Base-by-base conservation (phyloP, 805 yeast species). In the Candida tibetensis region DNA sequence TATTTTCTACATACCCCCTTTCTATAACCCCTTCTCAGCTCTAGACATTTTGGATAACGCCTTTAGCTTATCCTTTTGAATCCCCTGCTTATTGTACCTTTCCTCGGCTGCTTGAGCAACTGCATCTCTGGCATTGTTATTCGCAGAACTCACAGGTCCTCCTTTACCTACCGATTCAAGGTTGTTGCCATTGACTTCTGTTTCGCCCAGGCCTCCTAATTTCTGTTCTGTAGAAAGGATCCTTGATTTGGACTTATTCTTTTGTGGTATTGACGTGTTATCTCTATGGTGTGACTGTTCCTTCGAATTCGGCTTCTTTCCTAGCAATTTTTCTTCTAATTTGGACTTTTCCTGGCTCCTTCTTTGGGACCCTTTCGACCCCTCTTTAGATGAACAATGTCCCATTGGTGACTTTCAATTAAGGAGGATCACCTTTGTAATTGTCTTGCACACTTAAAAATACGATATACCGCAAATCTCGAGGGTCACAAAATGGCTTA, bases 51-150 rank as follows among this genome's bases (percentile, higher is more conserved):
- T 49, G 32, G 52, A 45, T 66, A 62, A 55, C 13, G 57, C 51
- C 48, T 57, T 49, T 28, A 69, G 44, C 46, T 58, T 57, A 2
- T 48, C 58, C 40, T 51, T 49, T 32, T 60, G 48, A 17, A 54
- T 55, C 36, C 64, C 63, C 17, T 55, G 60, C 30, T 49, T 53
- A 21, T 55, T 44, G 41, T 43, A 60, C 31, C 74, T 44, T 25
- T 46, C 52, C 37, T 68, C 67, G 2, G 73, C 73, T 5, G 74
- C 74, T 29, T 43, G 47, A 4, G 71, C 73, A 2, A 60, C 69
- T 2, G 71, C 71, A 15, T 51, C 60, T 33, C 46, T 51, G 14
- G 62, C 47, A 15, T 45, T 36, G 27, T 16, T 34, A 15, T 4
- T 13, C 28, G 32, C 10, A 7, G 26, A 31, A 12, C 17, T 32